Conservation (phyloP, 805 yeast genomes). For the Teunomyces panamensis region DNA sequence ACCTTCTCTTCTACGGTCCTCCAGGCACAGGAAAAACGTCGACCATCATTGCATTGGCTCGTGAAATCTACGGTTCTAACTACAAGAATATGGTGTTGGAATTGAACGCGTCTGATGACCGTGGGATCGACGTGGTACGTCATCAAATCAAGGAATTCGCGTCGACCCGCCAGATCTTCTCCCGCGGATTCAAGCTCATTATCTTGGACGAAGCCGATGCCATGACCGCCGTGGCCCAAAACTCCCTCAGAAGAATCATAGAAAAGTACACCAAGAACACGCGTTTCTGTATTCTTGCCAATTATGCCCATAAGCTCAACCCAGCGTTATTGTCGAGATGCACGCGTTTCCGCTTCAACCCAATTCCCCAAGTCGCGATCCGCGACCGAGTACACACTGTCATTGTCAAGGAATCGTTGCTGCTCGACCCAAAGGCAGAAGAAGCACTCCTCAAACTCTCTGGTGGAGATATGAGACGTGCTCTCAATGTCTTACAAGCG, state of each 20-base stretch:
- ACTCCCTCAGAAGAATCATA: slow-evolving; percentile 77
- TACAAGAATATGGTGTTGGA: slow-evolving; percentile 90
- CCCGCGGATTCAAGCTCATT: slow-evolving; percentile 79
- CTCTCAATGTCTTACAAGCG: slow-evolving; percentile 90
- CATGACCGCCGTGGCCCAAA: slow-evolving; percentile 86
- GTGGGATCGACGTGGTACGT: slow-evolving; percentile 98
- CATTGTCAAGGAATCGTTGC: slow-evolving; percentile 61
- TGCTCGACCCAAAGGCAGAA: slow-evolving; percentile 57
- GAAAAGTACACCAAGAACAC: slow-evolving; percentile 93
- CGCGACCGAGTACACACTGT: slow-evolving; percentile 66
- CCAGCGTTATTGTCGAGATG: slow-evolving; percentile 95
- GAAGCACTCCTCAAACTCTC: slow-evolving; percentile 66
- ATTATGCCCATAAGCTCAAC: slow-evolving; percentile 90
- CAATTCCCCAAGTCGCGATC: slow-evolving; percentile 67
- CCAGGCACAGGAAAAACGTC: slow-evolving; percentile 95
- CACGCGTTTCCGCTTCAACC: slow-evolving; percentile 90
- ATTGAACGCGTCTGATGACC: slow-evolving; percentile 93
- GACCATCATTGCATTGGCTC: slow-evolving; percentile 81
- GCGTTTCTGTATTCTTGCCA: slow-evolving; percentile 93
- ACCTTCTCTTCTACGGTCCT: slow-evolving; percentile 89
- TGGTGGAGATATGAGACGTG: slow-evolving; percentile 96
- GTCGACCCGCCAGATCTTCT: slow-evolving; percentile 88
- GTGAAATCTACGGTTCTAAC: slow-evolving; percentile 78
- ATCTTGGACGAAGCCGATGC: slow-evolving; percentile 96
- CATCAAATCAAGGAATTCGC: slow-evolving; percentile 97